These are phyloP conservation scores for Epichloe sylvatica DNA, from an alignment of 2,329 filamentous ascomycete species.

Conservation along the genomic window DNA sequence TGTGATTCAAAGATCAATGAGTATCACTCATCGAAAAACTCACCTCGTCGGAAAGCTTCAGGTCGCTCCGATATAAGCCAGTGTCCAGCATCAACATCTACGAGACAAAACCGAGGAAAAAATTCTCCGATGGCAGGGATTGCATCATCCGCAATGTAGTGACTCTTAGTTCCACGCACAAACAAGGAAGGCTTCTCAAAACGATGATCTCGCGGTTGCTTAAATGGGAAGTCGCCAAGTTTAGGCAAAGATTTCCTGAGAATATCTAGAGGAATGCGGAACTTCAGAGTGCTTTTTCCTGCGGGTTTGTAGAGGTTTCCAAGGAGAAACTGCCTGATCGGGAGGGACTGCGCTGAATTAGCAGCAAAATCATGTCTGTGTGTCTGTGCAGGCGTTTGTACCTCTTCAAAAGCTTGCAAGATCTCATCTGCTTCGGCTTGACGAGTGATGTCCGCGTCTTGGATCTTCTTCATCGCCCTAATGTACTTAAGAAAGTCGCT, in stretches of 20 bases:
- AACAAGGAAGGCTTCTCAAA: slow-evolving; percentile 73
- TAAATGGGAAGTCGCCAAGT: slow-evolving; percentile 83
- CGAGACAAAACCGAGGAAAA: slow-evolving; percentile 63
- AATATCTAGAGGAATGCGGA: slow-evolving; percentile 64
- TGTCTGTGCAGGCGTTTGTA: slow-evolving; percentile 16
- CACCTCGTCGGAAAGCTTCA: slow-evolving; percentile 60
- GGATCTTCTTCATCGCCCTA: slow-evolving; percentile 70
- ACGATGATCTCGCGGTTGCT: slow-evolving; percentile 48
- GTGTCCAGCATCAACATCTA: slow-evolving; percentile 66
- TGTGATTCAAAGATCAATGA: too few relatives aligned
- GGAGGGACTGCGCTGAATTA: slow-evolving; percentile 33
- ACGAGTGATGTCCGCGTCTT: slow-evolving; percentile 50
- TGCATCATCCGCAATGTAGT: slow-evolving; percentile 68
- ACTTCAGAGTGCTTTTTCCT: slow-evolving; percentile 45
- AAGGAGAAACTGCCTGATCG: slow-evolving; percentile 81
- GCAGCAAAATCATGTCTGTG: background rate
- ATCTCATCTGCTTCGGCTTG: slow-evolving; percentile 72
- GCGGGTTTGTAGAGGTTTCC: slow-evolving; percentile 58
- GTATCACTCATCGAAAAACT: background rate
- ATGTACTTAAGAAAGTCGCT: slow-evolving; percentile 69
- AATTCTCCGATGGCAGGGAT: slow-evolving; percentile 68
- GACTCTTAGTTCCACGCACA: slow-evolving; percentile 61
- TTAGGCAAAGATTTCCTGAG: slow-evolving; percentile 55
- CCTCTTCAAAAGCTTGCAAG: slow-evolving; percentile 57
- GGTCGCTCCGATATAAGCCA: slow-evolving; percentile 88